phyloP scores from a whole-genome alignment of 306 rosid species.

The Quercus rubra region DNA sequence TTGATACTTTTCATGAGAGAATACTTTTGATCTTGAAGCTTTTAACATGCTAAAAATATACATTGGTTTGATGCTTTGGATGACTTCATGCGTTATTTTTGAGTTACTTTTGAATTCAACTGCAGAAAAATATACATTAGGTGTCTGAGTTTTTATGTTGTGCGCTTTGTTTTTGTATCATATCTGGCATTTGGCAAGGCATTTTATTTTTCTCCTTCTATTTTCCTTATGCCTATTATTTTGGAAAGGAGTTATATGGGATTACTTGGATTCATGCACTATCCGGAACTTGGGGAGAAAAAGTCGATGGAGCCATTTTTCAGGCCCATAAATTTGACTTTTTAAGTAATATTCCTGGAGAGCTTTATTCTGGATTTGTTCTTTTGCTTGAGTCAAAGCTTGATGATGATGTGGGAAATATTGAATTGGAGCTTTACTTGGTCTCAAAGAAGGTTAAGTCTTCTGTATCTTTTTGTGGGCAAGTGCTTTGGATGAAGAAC shows the following conservation, averaged over 20 bases:
- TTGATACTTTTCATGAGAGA: background rate
- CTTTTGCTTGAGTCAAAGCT: slow-evolving; percentile 73
- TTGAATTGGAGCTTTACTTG: slow-evolving; percentile 62
- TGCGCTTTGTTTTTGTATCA: background rate
- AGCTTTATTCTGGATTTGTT: slow-evolving; percentile 58
- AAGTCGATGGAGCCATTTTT: slow-evolving; percentile 46
- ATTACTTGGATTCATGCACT: slow-evolving; percentile 45
- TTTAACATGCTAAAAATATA: background rate
- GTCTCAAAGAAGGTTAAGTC: slow-evolving; percentile 67
- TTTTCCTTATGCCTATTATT: slow-evolving; percentile 11
- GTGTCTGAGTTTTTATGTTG: background rate
- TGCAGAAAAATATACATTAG: background rate
- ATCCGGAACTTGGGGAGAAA: slow-evolving; percentile 71
- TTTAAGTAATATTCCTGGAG: slow-evolving; percentile 50
- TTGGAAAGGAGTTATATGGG: slow-evolving; percentile 78
- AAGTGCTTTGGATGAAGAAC: slow-evolving; percentile 60
- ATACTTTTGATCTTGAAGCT: background rate
- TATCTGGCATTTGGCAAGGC: slow-evolving; percentile 2
- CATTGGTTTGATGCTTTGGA: background rate
- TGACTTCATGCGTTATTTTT: background rate
- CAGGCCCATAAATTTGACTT: slow-evolving; percentile 74
- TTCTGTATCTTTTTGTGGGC: slow-evolving; percentile 64
- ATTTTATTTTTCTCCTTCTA: slow-evolving; percentile 5
- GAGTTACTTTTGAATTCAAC: background rate
- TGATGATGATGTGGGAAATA: slow-evolving; percentile 76